Base-by-base conservation (phyloP, 768 basidiomycete species). In the Boletus rufocinnamomeus region DNA sequence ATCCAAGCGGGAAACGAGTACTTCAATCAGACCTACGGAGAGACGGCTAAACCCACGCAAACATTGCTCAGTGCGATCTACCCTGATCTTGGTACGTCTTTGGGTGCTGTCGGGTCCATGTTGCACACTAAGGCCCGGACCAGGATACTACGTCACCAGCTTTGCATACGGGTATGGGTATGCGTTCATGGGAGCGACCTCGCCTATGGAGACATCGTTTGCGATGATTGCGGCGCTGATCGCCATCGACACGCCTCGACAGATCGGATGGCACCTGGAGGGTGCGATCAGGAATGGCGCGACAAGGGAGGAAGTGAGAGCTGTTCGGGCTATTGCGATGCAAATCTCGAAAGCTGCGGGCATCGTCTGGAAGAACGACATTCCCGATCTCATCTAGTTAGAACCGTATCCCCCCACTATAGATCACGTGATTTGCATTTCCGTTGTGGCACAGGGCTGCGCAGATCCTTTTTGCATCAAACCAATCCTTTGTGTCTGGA, bases 251-350 rank as follows among this genome's bases (percentile, higher is more conserved):
- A 80, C 84, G 35, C 84, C 86, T 0, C 80, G 76, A 40, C 87
- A 89, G 65, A 82, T 85, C 32, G 72, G 61, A n/a, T 89, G 87
- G 87, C 87, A 88, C 64, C 73, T 88, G 25, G 74, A 76, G 14
- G 82, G 82, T 17, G 85, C 86, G 3, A 74, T 76, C 43, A 74
- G 84, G 52, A 75, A 77, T 45, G 85, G 85, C 4, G 86, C 85
- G 13, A 80, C 76, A 2, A 56, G 74, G 19, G 82, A 81, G 17
- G 79, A 88, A 63, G 77, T 79, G 7, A 72, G 71, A 41, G 85
- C 84, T 3, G 82, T 85, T 9, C 75, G 87, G 23, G 64, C 75
- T 43, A 84, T 87, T 45, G 75, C 84, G 17, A 81, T 88, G 38
- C 76, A 78, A 45, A 78, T 84, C 10, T 80, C 81, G 4, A 67